A percentile compares a stretch with the other conserved stretches of the same genome.
Evolutionary conservation across 2,329 filamentous ascomycete species (phyloP).

Genomic region (Ophioceras dolichostomum): DNA sequence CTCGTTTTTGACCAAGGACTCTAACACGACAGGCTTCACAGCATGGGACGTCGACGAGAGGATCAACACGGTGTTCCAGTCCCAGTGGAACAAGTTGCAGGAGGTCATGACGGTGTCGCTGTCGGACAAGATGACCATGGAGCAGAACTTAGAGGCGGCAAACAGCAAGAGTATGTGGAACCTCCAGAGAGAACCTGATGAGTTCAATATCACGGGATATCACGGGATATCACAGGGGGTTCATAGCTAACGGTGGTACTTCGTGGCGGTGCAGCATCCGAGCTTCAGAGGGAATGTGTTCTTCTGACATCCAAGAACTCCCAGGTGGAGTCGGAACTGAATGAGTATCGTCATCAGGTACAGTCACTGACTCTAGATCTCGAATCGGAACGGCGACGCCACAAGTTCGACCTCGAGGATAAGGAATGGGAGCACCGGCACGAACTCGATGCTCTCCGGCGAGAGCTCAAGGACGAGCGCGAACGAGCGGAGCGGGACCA

Average conservation of each 20-base stretch:
- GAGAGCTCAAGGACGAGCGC: conserved; percentile 38
- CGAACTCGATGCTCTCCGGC: conserved; percentile 41
- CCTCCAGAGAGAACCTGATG: too few relatives aligned
- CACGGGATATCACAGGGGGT: too few relatives aligned
- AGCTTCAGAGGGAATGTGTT: conserved; percentile 34
- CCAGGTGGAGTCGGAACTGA: conserved; percentile 52
- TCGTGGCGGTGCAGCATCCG: too few relatives aligned
- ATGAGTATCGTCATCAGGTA: conserved; percentile 31
- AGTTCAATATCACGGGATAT: too few relatives aligned
- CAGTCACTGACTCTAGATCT: conserved; percentile 25
- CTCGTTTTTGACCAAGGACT: conserved; percentile 57
- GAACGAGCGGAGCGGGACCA: conserved; percentile 49
- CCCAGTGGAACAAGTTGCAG: conserved; percentile 58
- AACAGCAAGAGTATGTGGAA: conserved; percentile 57
- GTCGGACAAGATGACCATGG: conserved; percentile 54
- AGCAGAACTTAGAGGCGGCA: conserved; percentile 61
- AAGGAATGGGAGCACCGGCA: conserved; percentile 38
- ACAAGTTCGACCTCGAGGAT: conserved; percentile 42
- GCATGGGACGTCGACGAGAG: conserved; percentile 71
- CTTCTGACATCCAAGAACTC: conserved; percentile 33
- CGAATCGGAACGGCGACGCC: conserved; percentile 29
- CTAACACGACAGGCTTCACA: conserved; percentile 53
- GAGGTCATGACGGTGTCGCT: conserved; percentile 59
- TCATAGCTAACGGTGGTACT: too few relatives aligned
- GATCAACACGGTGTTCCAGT: conserved; percentile 66